Base-by-base conservation (phyloP, 495 filamentous ascomycete species). In the Achaetomiella virescens region DNA sequence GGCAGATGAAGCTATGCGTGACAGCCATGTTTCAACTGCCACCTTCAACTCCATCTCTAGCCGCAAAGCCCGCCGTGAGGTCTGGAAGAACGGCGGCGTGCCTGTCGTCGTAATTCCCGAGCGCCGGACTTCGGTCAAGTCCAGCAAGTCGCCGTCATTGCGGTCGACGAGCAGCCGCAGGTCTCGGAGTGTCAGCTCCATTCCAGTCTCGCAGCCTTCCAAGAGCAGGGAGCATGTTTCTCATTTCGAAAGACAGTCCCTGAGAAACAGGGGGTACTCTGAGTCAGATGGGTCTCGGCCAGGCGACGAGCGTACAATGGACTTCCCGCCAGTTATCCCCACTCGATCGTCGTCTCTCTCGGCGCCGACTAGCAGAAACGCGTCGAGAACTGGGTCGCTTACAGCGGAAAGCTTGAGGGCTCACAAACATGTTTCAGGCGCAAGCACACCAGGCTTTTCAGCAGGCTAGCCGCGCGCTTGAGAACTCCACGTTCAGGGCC, bases 31-130 rank as follows among this genome's bases (percentile, higher is more conserved):
- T 20, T 88, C 86, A 4, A 83, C 78, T 43, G 69, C 72, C 9
- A 84, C 84, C 8, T 64, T 70, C 29, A 81, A 75, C 46, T 77
- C 75, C n/a, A 77, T 77, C 41, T 78, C 78, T 3, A 80, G 76
- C 58, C 72, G 68, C 31, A 81, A 74, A 48, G 76, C 75, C 12
- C 73, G 77, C n/a, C 73, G 77, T 29, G 81, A 85, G 44, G 75
- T 83, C 8, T 66, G 73, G 66, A 79, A 74, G 57, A 74, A 61
- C 37, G 78, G 78, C 27, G 76, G 70, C 6, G 85, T 87, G 48
- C 85, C 85, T 6, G 86, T 90, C 46, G 81, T 88, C 15, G 80
- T 90, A 18, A 81, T 90, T 38, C 88, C 88, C 12, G 78, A 89
- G 41, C 77, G 87, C 38, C 76, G 69, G 20, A 82, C 86, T 11